Percentiles rank a stretch among this genome's conserved stretches.
phyloP scores from a whole-genome alignment of 2,329 filamentous ascomycete species.

The Akanthomyces dipterigenus region DNA sequence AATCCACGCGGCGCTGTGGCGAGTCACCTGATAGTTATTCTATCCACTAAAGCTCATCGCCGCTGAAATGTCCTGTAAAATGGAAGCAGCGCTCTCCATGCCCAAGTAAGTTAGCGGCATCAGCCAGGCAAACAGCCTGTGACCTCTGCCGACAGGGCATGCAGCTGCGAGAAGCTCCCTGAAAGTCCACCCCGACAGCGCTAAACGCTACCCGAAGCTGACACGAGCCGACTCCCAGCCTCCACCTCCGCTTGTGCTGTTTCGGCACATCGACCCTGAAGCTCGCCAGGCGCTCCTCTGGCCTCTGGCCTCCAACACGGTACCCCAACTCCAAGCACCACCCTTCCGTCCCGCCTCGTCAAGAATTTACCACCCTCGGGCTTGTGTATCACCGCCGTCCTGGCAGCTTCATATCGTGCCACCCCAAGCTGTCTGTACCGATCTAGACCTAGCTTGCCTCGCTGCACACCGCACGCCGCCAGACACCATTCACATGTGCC shows the following conservation, averaged over 20 bases:
- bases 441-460: not conserved
- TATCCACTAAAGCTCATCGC: not conserved
- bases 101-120: slow-evolving; percentile 4
- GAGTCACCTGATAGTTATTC: not conserved
- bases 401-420: not conserved
- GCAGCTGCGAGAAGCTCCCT: not conserved
- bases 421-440: not conserved
- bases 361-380: not conserved
- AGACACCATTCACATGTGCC: not conserved
- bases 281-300: not conserved
- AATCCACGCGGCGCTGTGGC: not conserved
- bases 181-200: not conserved
- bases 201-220: not conserved
- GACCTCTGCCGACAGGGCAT: not conserved
- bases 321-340: not conserved
- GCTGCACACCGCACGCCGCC: not conserved
- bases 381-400: not conserved
- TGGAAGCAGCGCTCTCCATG: not conserved
- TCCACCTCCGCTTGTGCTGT: not conserved
- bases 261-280: not conserved
- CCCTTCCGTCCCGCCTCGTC: not conserved
- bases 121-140: not conserved
- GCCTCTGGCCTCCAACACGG: slow-evolving; percentile 1
- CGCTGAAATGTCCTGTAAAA: not conserved
- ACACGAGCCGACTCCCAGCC: not conserved